Conservation (phyloP, 2,329 filamentous ascomycete species). For the Pseudogymnoascus sp. region DNA sequence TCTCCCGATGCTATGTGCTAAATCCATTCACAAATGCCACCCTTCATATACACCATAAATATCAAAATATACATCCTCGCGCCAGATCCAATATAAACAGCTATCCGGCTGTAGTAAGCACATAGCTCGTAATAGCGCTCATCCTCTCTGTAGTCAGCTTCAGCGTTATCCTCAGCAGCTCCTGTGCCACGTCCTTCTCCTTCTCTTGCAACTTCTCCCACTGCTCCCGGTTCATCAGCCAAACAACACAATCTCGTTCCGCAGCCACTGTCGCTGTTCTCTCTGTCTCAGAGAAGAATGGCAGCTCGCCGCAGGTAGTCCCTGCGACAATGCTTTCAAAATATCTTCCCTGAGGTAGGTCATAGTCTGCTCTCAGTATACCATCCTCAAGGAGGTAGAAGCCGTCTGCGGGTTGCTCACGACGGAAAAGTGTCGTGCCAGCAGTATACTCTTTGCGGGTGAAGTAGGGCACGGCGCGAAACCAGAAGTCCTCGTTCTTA, state of each 20-base stretch:
- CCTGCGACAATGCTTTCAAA: slow-evolving; percentile 90
- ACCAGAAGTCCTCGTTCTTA: slow-evolving; percentile 94
- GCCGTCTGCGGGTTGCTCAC: slow-evolving; percentile 67
- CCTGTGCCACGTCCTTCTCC: slow-evolving; percentile 69
- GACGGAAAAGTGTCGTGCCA: slow-evolving; percentile 67
- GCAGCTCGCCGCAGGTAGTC: slow-evolving; percentile 89
- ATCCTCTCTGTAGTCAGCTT: slow-evolving; percentile 94
- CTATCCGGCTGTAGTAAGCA: slow-evolving; percentile 34
- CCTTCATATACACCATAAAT: neutral
- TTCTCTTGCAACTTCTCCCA: slow-evolving; percentile 67
- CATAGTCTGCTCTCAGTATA: slow-evolving; percentile 82
- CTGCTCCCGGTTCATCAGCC: slow-evolving; percentile 64
- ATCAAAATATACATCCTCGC: neutral
- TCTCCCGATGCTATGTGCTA: neutral
- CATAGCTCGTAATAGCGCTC: slow-evolving; percentile 55
- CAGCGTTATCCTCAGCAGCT: slow-evolving; percentile 77
- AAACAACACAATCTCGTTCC: slow-evolving; percentile 73
- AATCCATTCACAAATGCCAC: neutral
- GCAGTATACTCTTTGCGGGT: slow-evolving; percentile 55
- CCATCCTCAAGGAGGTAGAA: slow-evolving; percentile 90
- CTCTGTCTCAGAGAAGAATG: slow-evolving; percentile 87
- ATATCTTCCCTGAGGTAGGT: slow-evolving; percentile 79
- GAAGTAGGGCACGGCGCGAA: slow-evolving; percentile 70
- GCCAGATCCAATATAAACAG: neutral
- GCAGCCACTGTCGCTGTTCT: slow-evolving; percentile 76